These are phyloP conservation scores for Parascedosporium putredinis DNA, from an alignment of 2,329 filamentous ascomycete genomes.

Conservation along the genomic window DNA sequence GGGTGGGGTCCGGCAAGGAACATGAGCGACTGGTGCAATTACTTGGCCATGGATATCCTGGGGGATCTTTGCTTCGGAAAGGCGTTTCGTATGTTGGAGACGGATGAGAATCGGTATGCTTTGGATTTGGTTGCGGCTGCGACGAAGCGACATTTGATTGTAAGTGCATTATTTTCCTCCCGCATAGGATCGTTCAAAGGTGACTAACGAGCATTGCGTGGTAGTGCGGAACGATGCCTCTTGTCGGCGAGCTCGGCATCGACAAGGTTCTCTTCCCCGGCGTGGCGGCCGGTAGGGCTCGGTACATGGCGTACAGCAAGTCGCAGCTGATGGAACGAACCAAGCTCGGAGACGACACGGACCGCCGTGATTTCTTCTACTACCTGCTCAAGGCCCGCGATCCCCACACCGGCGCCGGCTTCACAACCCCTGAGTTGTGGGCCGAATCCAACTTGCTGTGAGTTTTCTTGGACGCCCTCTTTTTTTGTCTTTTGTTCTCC, in stretches of 20 bases:
- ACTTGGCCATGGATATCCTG: slow-evolving; percentile 52
- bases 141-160: slow-evolving; percentile 58
- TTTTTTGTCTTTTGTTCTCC: neutral
- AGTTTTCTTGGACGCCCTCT: slow-evolving; percentile 15
- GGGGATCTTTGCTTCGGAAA: slow-evolving; percentile 52
- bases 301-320: slow-evolving; percentile 63
- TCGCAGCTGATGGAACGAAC: slow-evolving; percentile 56
- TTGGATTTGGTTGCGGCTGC: slow-evolving; percentile 57
- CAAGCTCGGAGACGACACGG: slow-evolving; percentile 53
- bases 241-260: slow-evolving; percentile 54
- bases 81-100: slow-evolving; percentile 52
- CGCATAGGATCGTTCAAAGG: neutral
- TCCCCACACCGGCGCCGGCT: slow-evolving; percentile 58
- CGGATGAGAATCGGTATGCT: slow-evolving; percentile 52
- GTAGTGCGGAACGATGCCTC: slow-evolving; percentile 62
- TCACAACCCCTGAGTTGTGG: slow-evolving; percentile 57
- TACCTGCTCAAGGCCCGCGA: slow-evolving; percentile 62
- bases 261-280: slow-evolving; percentile 59
- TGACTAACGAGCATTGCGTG: neutral
- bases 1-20: slow-evolving; percentile 49
- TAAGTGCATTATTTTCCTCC: slow-evolving; percentile 32
- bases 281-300: slow-evolving; percentile 54
- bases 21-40: slow-evolving; percentile 54
- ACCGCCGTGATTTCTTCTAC: slow-evolving; percentile 66
- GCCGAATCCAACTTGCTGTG: slow-evolving; percentile 58